Conservation (phyloP, 371 early-diverging fungal genomes). For the Lichtheimia hyalospora region DNA sequence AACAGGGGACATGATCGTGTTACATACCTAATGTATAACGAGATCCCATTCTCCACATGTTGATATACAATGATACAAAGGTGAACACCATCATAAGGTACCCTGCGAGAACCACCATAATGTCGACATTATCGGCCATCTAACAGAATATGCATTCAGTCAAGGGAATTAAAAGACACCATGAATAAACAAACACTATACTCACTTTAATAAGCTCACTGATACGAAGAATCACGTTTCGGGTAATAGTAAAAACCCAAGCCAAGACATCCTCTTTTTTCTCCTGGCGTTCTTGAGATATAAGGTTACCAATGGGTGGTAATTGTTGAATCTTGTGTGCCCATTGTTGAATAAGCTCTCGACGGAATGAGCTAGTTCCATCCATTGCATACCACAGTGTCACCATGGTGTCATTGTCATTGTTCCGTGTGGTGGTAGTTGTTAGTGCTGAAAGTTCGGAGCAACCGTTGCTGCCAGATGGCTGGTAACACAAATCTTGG, state of each 20-base stretch:
- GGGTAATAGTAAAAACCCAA: constrained; percentile 43
- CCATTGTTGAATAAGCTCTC: constrained; percentile 46
- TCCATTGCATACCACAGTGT: constrained; percentile 60
- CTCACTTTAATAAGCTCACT: constrained; percentile 58
- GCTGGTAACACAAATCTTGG: constrained; percentile 41
- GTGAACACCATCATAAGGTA: constrained; percentile 80
- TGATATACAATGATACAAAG: constrained; percentile 72
- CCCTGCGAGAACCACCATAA: constrained; percentile 70
- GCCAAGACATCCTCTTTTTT: constrained; percentile 31
- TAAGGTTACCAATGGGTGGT: constrained; percentile 23
- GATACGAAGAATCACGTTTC: constrained; percentile 56
- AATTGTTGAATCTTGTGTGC: constrained; percentile 48
- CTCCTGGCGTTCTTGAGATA: constrained; percentile 13
- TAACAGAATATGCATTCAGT: background rate
- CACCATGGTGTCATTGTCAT: constrained; percentile 27
- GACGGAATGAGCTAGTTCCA: constrained; percentile 46
- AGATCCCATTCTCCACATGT: constrained; percentile 84
- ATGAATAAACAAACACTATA: background rate
- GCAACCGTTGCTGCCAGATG: constrained; percentile 16
- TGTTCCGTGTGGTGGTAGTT: constrained; percentile 27
- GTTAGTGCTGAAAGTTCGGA: constrained; percentile 34
- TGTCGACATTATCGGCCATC: constrained; percentile 65
- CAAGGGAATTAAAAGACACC: background rate
- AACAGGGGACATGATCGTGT: too few species aligned
- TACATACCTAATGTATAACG: constrained; percentile 69